These are phyloP conservation scores for Hortaea werneckii DNA, from an alignment of 2,329 filamentous ascomycete species.

Conservation along the genomic window DNA sequence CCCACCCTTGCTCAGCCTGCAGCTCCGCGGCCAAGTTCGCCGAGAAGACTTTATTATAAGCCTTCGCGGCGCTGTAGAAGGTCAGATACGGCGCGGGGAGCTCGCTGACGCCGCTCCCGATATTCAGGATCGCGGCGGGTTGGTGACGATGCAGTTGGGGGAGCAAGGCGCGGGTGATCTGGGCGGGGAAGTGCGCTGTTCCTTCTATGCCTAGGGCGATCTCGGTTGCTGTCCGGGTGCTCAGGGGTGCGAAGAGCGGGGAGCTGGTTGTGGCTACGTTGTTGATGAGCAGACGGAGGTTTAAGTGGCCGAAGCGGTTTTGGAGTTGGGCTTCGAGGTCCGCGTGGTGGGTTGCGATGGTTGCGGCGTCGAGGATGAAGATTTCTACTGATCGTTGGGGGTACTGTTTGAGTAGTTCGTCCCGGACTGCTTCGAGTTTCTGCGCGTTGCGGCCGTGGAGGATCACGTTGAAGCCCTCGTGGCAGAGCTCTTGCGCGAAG, in stretches of 20 bases:
- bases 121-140: constrained; percentile 39
- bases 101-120: constrained; percentile 35
- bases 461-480: constrained; percentile 43
- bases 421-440: constrained; percentile 35
- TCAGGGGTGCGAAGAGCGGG: not conserved
- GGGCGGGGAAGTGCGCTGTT: constrained; percentile 39
- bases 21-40: constrained; percentile 32
- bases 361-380: constrained; percentile 35
- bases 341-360: constrained; percentile 17
- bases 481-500: constrained; percentile 39
- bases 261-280: constrained; percentile 35
- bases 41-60: constrained; percentile 32
- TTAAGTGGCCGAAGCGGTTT: constrained; percentile 15
- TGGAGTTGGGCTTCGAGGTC: constrained; percentile 13
- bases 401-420: constrained; percentile 28
- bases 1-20: constrained; percentile 14
- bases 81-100: constrained; percentile 35
- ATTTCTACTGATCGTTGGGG: constrained; percentile 30
- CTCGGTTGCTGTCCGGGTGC: not conserved
- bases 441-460: constrained; percentile 42
- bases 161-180: constrained; percentile 37
- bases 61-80: constrained; percentile 37
- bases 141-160: constrained; percentile 30
- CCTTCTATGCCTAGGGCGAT: constrained; percentile 23
- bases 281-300: constrained; percentile 45